Conservation (phyloP, 495 filamentous ascomycete species). For the Penicillium macrosclerotiorum region DNA sequence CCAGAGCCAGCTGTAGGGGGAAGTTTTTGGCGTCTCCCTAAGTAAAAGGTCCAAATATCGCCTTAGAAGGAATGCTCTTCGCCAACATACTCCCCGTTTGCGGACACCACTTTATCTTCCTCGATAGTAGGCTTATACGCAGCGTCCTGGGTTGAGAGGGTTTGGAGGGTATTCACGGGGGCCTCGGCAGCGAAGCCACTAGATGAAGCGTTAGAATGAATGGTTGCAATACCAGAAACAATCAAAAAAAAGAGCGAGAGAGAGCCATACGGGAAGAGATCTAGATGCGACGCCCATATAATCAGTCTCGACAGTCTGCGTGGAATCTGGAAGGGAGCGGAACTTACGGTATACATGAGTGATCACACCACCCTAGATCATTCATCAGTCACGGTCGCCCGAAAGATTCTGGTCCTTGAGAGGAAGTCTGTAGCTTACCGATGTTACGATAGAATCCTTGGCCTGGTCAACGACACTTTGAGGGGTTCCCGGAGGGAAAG, state of each 20-base stretch:
- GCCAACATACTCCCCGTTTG: slow-evolving; percentile 28
- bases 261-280: slow-evolving; percentile 48
- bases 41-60: background rate
- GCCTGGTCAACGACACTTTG: slow-evolving; percentile 64
- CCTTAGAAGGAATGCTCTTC: slow-evolving; percentile 4
- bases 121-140: slow-evolving; percentile 69
- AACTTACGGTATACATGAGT: slow-evolving; percentile 57
- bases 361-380: slow-evolving; percentile 31
- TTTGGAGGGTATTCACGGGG: slow-evolving; percentile 63
- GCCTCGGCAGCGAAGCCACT: slow-evolving; percentile 78
- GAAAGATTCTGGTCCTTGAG: background rate
- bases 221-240: too few relatives aligned
- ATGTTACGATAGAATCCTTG: slow-evolving; percentile 64
- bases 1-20: slow-evolving; percentile 14
- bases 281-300: slow-evolving; percentile 26
- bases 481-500: slow-evolving; percentile 71
- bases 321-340: background rate
- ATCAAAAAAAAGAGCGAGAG: background rate
- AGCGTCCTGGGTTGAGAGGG: slow-evolving; percentile 62
- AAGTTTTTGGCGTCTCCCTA: slow-evolving; percentile 1
- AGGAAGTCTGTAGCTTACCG: slow-evolving; percentile 55
- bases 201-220: slow-evolving; percentile 20
- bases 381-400: background rate
- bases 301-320: slow-evolving; percentile 3
- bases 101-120: slow-evolving; percentile 64